Evolutionary conservation across 106 monocot genomes (phyloP), one percentile per base, ranked within the genome.

Genomic region (Ottelia alismoides): DNA sequence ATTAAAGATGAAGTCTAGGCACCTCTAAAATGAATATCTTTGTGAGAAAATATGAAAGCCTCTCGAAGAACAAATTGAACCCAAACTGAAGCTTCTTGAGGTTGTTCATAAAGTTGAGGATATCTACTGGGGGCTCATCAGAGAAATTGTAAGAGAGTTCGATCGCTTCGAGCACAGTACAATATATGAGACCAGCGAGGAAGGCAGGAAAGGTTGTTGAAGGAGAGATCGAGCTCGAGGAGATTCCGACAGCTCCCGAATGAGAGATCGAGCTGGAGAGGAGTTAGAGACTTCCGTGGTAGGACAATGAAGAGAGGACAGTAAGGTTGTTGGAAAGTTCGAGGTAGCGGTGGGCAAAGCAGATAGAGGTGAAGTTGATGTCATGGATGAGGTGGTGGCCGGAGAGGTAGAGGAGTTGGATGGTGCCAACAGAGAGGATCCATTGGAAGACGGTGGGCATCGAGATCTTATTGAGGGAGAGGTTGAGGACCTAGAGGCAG

Each of bases 381-480:
- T 24, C 12, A 10, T 82, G 81, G n/a, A 58, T n/a, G 61, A 92
- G 66, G 52, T 70, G 69, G 76, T 81, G 85, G 20, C 62, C 60
- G 2, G 78, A 68, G 30, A 92, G 75, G 70, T 78, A 74, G 20
- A 91, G 57, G 25, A 91, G 61, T 16, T 56, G 47, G 40, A 6
- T 16, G 1, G 51, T 2, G 57, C 90, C 52, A 29, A 43, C 16
- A 21, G 60, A 48, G 1, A 72, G 47, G 3, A 79, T 12, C 84
- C 75, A 79, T 27, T 27, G 49, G 52, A 84, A 72, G 49, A 71
- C 76, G 21, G 22, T 53, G 3, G 35, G 54, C 20, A 54, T 57
- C 60, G 70, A 57, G 31, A 88, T 59, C 23, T 31, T 63, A 65
- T 91, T 91, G 56, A 28, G 53, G 7, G 90, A 84, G 28, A 84